Evolutionary conservation across 2,329 filamentous ascomycete genomes (phyloP).

Genomic region (Chrysoporthe deuterocubensis): DNA sequence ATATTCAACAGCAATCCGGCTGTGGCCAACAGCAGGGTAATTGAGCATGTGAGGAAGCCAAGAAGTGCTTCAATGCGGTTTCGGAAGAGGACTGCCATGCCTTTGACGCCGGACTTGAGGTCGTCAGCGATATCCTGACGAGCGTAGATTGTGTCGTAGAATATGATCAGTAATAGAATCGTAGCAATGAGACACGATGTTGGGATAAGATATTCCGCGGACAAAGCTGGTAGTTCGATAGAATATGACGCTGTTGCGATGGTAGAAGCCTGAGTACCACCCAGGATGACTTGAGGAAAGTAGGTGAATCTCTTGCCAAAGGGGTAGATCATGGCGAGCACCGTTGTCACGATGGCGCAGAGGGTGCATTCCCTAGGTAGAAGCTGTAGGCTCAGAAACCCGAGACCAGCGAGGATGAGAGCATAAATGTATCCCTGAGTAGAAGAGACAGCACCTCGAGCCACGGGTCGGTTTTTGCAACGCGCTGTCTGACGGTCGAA

Average conservation of each 20-base stretch:
- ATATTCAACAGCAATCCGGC: not conserved
- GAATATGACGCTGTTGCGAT: constrained; percentile 3
- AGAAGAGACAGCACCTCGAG: constrained; percentile 53
- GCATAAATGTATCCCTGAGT: constrained; percentile 43
- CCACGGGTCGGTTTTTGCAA: constrained; percentile 55
- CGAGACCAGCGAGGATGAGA: constrained; percentile 46
- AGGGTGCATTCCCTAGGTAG: constrained; percentile 18
- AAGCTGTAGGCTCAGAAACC: constrained; percentile 46
- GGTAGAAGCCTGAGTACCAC: constrained; percentile 37
- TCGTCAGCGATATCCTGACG: constrained; percentile 42
- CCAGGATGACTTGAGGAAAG: constrained; percentile 41
- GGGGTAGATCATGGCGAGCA: constrained; percentile 40
- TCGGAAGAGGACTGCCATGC: constrained; percentile 38
- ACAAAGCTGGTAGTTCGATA: constrained; percentile 3
- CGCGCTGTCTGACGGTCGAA: constrained; percentile 56
- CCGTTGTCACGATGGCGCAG: constrained; percentile 31
- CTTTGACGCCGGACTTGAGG: constrained; percentile 39
- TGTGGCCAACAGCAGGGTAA: not conserved
- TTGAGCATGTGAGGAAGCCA: not conserved
- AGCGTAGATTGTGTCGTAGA: constrained; percentile 44
- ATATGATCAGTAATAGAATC: not conserved
- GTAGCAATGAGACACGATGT: not conserved
- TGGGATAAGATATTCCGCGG: not conserved
- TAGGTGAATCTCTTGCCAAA: constrained; percentile 43
- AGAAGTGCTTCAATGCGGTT: constrained; percentile 32